phyloP scores from a whole-genome alignment of 495 filamentous ascomycete species.

The Aspergillus affinis region DNA sequence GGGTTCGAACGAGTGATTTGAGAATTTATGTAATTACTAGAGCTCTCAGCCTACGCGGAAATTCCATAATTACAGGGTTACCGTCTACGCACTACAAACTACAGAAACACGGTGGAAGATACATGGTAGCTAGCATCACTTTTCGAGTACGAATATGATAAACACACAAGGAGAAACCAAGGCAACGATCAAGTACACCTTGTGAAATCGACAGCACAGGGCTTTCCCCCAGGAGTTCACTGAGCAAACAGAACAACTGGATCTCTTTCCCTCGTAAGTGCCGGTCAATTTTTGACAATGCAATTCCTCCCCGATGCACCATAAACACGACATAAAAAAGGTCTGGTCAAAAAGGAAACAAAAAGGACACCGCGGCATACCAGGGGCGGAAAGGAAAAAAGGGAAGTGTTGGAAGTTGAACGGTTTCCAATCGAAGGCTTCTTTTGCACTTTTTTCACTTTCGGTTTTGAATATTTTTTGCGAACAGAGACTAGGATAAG shows the following conservation, averaged over 20 bases:
- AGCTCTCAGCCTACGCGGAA: too few species aligned
- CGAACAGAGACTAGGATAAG: slow-evolving; percentile 47
- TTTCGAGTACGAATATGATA: slow-evolving; percentile 41
- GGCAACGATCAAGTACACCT: slow-evolving; percentile 64
- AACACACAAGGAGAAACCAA: slow-evolving; percentile 53
- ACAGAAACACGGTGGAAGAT: slow-evolving; percentile 23
- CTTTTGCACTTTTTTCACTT: slow-evolving; percentile 42
- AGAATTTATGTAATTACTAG: too few species aligned
- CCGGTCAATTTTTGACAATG: slow-evolving; percentile 57
- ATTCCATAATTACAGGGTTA: neutral
- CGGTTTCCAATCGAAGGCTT: slow-evolving; percentile 33
- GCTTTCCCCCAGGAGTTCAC: slow-evolving; percentile 78
- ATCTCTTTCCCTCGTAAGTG: slow-evolving; percentile 99
- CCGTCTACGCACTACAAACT: slow-evolving; percentile 6
- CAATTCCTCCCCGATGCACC: slow-evolving; percentile 45
- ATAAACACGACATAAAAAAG: slow-evolving; percentile 22
- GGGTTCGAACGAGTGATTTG: neutral
- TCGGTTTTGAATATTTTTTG: slow-evolving; percentile 29
- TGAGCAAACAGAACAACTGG: slow-evolving; percentile 45
- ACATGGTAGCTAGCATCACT: slow-evolving; percentile 36
- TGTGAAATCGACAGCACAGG: slow-evolving; percentile 71
- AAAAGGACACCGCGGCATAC: slow-evolving; percentile 21
- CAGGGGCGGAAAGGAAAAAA: slow-evolving; percentile 30
- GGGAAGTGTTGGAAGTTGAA: slow-evolving; percentile 30
- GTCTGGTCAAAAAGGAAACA: slow-evolving; percentile 9